Conservation (phyloP, 768 basidiomycete species). For the Psilocybe azurescens region DNA sequence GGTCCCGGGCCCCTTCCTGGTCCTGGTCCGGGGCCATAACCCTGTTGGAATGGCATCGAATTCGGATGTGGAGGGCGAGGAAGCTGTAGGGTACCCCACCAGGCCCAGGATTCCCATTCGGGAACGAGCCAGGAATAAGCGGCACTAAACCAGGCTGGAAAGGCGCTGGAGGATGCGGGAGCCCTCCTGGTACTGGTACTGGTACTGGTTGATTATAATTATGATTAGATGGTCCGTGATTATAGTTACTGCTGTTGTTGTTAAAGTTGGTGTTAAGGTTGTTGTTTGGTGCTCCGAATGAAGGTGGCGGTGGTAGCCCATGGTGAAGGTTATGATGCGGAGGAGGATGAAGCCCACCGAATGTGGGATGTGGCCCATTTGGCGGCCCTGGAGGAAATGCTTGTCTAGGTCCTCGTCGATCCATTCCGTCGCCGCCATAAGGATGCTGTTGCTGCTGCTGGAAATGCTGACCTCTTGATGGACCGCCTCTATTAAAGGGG, state of each 20-base stretch:
- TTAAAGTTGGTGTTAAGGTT: too few relatives aligned
- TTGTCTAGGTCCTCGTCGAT: slow-evolving; percentile 29
- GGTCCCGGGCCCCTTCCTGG: neutral
- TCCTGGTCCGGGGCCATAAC: too few relatives aligned
- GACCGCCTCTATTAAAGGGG: slow-evolving; percentile 36
- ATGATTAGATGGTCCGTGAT: neutral
- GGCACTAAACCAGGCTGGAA: neutral
- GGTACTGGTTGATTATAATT: neutral
- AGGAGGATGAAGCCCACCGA: neutral
- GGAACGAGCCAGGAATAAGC: neutral
- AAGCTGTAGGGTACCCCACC: neutral
- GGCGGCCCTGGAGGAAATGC: slow-evolving; percentile 28
- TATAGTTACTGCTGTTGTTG: too few relatives aligned
- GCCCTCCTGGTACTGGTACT: neutral
- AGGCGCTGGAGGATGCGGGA: neutral
- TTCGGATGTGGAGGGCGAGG: neutral
- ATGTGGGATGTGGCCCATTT: neutral
- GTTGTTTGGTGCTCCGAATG: slow-evolving; percentile 3
- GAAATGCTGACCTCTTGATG: slow-evolving; percentile 17
- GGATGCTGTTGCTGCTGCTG: slow-evolving; percentile 9
- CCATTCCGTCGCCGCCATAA: slow-evolving; percentile 6
- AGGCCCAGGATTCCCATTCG: neutral
- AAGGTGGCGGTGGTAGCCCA: slow-evolving; percentile 9
- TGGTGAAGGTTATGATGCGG: slow-evolving; percentile 4
- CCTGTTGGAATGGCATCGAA: too few relatives aligned